phyloP scores from a whole-genome alignment of 2,329 filamentous ascomycete species.

The Aspergillus proliferans region DNA sequence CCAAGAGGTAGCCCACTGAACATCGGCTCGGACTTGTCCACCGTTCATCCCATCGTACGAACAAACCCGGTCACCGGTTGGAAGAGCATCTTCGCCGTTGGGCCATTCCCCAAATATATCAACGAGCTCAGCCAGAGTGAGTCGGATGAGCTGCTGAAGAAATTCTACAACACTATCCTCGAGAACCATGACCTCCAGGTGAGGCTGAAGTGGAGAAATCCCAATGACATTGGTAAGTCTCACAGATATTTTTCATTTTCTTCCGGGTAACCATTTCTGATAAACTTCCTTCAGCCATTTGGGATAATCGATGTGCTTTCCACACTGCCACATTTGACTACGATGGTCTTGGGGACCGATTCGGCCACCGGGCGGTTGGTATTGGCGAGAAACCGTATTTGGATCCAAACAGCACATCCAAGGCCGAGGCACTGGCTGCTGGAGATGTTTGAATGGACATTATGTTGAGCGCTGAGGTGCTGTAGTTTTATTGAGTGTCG shows the following conservation, averaged over 20 bases:
- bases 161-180: constrained; percentile 37
- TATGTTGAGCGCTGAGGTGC: no score
- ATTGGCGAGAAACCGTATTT: constrained; percentile 30
- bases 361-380: constrained; percentile 26
- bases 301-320: constrained; percentile 30
- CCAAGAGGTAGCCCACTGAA: constrained; percentile 51
- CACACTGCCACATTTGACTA: constrained; percentile 27
- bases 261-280: no score
- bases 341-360: constrained; percentile 22
- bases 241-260: not conserved
- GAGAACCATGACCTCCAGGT: constrained; percentile 50
- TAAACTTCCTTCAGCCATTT: constrained; percentile 18
- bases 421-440: constrained; percentile 13
- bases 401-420: constrained; percentile 23
- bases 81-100: constrained; percentile 51
- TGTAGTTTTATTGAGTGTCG: no score
- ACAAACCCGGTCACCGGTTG: constrained; percentile 61
- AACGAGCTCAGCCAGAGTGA: constrained; percentile 42
- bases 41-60: constrained; percentile 52
- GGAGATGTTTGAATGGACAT: no score
- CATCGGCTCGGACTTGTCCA: constrained; percentile 44
- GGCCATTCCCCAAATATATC: constrained; percentile 35
- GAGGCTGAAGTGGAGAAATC: constrained; percentile 44
- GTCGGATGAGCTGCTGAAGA: constrained; percentile 37
- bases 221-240: constrained; percentile 41